A percentile compares a stretch with the other conserved stretches of the same genome.
phyloP scores from a whole-genome alignment of 1,284 basidiomycete genomes.

The Trichosporon sp. region DNA sequence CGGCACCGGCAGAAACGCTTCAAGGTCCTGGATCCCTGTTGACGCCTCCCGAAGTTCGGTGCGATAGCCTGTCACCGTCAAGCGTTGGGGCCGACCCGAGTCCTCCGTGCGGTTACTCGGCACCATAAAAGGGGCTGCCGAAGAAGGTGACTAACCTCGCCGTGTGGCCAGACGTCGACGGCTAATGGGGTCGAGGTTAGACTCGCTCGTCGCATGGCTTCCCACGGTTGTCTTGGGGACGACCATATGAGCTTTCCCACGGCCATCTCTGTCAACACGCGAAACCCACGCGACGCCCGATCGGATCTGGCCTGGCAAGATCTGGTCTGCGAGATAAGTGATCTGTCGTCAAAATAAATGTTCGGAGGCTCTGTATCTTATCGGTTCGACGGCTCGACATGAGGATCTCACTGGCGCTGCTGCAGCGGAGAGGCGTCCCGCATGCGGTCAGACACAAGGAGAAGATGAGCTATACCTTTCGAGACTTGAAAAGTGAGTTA shows the following conservation, averaged over 20 bases:
- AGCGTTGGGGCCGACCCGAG: neutral
- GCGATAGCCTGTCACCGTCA: neutral
- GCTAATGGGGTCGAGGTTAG: too few relatives aligned
- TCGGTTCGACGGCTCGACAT: neutral
- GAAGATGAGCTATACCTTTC: neutral
- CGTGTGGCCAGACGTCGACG: too few relatives aligned
- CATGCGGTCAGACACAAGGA: neutral
- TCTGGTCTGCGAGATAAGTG: neutral
- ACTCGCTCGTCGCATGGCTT: too few relatives aligned
- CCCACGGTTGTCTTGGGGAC: too few relatives aligned
- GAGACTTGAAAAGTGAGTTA: neutral
- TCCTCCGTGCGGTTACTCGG: too few relatives aligned
- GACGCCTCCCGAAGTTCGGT: neutral
- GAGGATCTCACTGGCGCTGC: neutral
- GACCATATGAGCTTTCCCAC: too few relatives aligned
- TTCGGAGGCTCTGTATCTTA: neutral
- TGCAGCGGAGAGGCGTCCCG: neutral
- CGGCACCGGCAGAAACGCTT: too few relatives aligned
- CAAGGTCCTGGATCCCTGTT: neutral
- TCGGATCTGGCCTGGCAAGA: neutral
- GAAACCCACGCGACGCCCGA: neutral
- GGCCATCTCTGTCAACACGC: too few relatives aligned
- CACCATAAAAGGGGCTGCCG: neutral
- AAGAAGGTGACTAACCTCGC: neutral
- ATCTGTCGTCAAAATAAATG: neutral